Conservation (phyloP, 176 grass and related monocot species). For the Eragrostis curvula region DNA sequence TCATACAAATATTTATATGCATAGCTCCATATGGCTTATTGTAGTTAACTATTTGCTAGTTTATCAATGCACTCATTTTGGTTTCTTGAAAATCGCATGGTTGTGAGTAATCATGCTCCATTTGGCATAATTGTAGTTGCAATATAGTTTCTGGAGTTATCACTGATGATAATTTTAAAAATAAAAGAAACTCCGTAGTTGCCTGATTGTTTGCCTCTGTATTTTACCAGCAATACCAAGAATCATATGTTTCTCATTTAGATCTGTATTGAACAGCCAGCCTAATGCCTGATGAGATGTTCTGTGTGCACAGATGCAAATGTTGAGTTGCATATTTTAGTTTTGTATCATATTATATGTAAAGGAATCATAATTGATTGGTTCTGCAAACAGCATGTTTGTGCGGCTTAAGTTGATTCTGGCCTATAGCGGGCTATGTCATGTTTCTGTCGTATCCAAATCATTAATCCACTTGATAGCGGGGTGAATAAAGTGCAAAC, state of each 20-base stretch:
- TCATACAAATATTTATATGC: slow-evolving; percentile 1
- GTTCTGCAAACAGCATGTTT: not conserved
- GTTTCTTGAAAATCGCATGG: too few species aligned
- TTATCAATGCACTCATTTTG: not conserved
- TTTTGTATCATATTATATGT: not conserved
- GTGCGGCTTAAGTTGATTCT: not conserved
- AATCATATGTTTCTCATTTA: not conserved
- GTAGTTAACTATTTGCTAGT: not conserved
- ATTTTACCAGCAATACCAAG: not conserved
- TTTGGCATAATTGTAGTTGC: not conserved
- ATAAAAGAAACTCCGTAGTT: not conserved
- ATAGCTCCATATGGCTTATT: not conserved
- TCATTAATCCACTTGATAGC: not conserved
- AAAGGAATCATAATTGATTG: not conserved
- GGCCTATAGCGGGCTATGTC: not conserved
- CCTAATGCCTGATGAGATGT: not conserved
- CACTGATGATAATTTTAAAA: too few species aligned
- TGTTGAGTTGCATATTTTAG: not conserved
- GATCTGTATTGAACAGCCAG: not conserved
- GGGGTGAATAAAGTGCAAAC: not conserved
- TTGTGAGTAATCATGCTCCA: not conserved
- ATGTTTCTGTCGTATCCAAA: not conserved
- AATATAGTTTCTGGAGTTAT: slow-evolving; percentile 5
- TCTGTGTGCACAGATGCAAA: not conserved
- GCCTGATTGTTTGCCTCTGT: not conserved